Evolutionary conservation across 495 filamentous ascomycete species (phyloP).

Genomic region (Aspergillus saccharolyticus): DNA sequence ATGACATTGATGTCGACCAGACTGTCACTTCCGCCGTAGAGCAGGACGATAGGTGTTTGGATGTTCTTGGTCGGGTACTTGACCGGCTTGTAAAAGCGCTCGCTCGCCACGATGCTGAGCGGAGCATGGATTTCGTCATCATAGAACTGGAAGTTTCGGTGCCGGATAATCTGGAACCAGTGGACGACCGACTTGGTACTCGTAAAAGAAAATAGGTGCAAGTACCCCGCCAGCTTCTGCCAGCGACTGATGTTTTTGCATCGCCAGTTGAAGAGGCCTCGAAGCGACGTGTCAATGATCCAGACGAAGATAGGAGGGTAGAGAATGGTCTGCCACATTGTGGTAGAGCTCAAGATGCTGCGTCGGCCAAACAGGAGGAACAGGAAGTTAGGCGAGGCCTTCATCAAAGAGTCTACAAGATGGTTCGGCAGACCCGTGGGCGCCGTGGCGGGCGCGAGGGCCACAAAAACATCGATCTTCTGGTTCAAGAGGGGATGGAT

Average conservation of each 20-base stretch:
- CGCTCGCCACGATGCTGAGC: constrained; percentile 51
- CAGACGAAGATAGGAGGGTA: constrained; percentile 93
- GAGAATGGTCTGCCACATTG: constrained; percentile 94
- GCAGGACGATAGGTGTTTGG: constrained; percentile 85
- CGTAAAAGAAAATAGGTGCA: constrained; percentile 93
- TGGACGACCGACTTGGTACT: constrained; percentile 94
- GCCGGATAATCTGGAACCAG: constrained; percentile 99
- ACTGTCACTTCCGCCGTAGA: constrained; percentile 91
- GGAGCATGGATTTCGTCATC: constrained; percentile 82
- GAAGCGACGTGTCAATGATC: constrained; percentile 75
- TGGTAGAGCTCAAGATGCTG: constrained; percentile 85
- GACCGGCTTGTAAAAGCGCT: constrained; percentile 80
- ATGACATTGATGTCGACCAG: constrained; percentile 93
- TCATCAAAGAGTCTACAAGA: constrained; percentile 87
- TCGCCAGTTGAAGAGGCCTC: constrained; percentile 84
- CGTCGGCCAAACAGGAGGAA: constrained; percentile 94
- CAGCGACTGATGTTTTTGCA: constrained; percentile 77
- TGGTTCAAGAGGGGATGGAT: constrained; percentile 90
- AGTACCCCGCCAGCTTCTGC: constrained; percentile 95
- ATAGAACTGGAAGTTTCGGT: constrained; percentile 94
- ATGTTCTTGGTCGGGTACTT: constrained; percentile 96
- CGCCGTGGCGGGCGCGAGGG: constrained; percentile 94
- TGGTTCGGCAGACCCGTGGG: constrained; percentile 84
- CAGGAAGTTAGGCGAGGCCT: constrained; percentile 86
- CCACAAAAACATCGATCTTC: constrained; percentile 93